These are phyloP conservation scores for Discostella stelligeroides DNA, from an alignment of 108 stramenopile species.

Conservation along the genomic window DNA sequence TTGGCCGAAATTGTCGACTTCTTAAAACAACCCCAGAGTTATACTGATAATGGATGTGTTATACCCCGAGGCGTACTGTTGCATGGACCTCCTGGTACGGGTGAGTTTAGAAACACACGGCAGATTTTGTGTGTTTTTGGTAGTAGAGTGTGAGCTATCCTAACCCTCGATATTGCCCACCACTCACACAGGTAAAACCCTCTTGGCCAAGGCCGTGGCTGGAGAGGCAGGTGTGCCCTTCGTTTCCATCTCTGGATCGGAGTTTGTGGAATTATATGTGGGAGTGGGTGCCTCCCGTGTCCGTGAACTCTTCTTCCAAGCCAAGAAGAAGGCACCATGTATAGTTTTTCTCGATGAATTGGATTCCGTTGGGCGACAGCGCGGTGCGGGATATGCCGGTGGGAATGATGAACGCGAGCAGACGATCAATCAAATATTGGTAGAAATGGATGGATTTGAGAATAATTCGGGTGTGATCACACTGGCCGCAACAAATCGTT, in stretches of 20 bases:
- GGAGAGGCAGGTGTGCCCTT: slow-evolving; percentile 98
- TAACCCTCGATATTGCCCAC: too few relatives aligned
- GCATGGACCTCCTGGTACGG: slow-evolving; percentile 83
- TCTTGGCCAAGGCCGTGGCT: slow-evolving; percentile 96
- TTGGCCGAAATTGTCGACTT: slow-evolving; percentile 97
- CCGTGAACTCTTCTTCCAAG: slow-evolving; percentile 93
- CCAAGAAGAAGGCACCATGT: slow-evolving; percentile 94
- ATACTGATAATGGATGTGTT: slow-evolving; percentile 85
- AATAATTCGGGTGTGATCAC: slow-evolving; percentile 95
- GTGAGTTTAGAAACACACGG: too few relatives aligned
- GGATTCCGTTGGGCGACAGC: slow-evolving; percentile 93
- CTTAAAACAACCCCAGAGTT: slow-evolving; percentile 90
- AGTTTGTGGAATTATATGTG: slow-evolving; percentile 99
- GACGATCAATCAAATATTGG: slow-evolving; percentile 98
- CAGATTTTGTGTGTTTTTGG: too few relatives aligned
- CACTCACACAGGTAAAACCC: slow-evolving; percentile 92
- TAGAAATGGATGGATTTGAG: slow-evolving; percentile 97
- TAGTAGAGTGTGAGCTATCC: too few relatives aligned
- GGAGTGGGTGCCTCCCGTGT: slow-evolving; percentile 97
- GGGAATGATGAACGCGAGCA: slow-evolving; percentile 97
- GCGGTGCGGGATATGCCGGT: slow-evolving; percentile 91
- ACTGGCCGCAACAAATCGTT: slow-evolving; percentile 97
- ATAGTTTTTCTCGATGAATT: slow-evolving; percentile 99
- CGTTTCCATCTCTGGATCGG: slow-evolving; percentile 91
- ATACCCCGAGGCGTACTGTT: slow-evolving; percentile 82